Evolutionary conservation across 176 grass and related monocot genomes (phyloP).

Genomic region (Avena insularis): DNA sequence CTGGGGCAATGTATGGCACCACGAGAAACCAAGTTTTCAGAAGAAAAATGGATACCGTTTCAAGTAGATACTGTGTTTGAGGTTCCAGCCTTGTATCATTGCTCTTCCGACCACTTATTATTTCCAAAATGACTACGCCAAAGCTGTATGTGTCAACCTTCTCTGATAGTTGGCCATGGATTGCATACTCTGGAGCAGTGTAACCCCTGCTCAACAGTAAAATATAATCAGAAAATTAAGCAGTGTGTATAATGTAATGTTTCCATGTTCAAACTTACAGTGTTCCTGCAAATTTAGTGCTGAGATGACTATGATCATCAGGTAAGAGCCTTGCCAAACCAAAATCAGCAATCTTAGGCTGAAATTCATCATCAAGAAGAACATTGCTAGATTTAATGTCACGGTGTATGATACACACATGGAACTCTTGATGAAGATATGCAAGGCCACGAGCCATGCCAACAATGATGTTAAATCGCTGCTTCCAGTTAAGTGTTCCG

Average conservation of each 20-base stretch:
- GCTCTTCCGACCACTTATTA: conserved; percentile 82
- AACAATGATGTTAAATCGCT: conserved; percentile 75
- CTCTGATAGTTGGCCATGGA: conserved; percentile 79
- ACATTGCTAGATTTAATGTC: conserved; percentile 87
- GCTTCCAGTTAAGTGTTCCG: conserved; percentile 79
- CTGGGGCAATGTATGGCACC: conserved; percentile 10
- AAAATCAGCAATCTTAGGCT: conserved; percentile 85
- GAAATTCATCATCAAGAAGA: conserved; percentile 79
- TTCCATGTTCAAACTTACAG: conserved; percentile 58
- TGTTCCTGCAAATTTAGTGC: conserved; percentile 89
- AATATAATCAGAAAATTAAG: conserved; percentile 26
- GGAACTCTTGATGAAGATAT: conserved; percentile 87
- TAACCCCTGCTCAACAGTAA: conserved; percentile 69
- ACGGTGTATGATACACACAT: conserved; percentile 89
- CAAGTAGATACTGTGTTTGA: conserved; percentile 76
- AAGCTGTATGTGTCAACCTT: conserved; percentile 89
- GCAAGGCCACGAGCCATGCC: conserved; percentile 84
- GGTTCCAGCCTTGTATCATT: conserved; percentile 71
- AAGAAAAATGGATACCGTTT: conserved; percentile 70
- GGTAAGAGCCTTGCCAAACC: conserved; percentile 80
- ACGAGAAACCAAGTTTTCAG: conserved; percentile 33
- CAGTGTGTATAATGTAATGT: conserved; percentile 21
- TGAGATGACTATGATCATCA: conserved; percentile 83
- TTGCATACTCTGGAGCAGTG: conserved; percentile 88
- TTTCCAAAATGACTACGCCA: conserved; percentile 80